phyloP scores from a whole-genome alignment of 2,329 filamentous ascomycete species.

The Colletotrichum sp. region DNA sequence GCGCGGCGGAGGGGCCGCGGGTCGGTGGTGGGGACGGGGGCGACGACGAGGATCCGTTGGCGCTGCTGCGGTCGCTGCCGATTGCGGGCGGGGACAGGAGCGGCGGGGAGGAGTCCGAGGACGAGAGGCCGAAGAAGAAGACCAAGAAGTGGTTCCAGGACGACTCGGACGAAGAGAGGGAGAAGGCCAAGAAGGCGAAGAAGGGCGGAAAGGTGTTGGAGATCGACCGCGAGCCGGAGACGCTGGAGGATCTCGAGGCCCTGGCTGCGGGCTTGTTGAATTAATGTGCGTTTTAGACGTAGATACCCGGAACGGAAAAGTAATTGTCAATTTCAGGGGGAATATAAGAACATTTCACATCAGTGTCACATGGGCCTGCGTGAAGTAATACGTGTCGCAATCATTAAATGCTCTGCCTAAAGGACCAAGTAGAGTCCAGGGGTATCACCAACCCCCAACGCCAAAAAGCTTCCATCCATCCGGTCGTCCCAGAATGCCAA shows the following conservation, averaged over 20 bases:
- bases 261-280: constrained; percentile 73
- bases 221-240: constrained; percentile 74
- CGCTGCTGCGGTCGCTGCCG: constrained; percentile 63
- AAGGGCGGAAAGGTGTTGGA: constrained; percentile 63
- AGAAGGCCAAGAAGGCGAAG: constrained; percentile 45
- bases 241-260: constrained; percentile 79
- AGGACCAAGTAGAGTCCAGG: constrained; percentile 9
- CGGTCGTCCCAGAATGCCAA: constrained; percentile 1
- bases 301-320: constrained; percentile 30
- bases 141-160: constrained; percentile 83
- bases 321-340: not conserved
- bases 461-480: not conserved
- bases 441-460: constrained; percentile 23
- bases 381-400: not conserved
- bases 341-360: not conserved
- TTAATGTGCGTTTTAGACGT: constrained; percentile 23
- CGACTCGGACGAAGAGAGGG: constrained; percentile 52
- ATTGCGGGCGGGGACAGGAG: constrained; percentile 43
- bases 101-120: constrained; percentile 37
- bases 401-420: constrained; percentile 1
- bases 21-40: constrained; percentile 38
- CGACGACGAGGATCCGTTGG: constrained; percentile 59
- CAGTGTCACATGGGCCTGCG: not conserved
- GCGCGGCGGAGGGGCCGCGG: not conserved
- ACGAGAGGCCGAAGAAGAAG: constrained; percentile 56